Evolutionary conservation across 176 grass and related monocot species (phyloP).

Genomic region (Lolium multiflorum): DNA sequence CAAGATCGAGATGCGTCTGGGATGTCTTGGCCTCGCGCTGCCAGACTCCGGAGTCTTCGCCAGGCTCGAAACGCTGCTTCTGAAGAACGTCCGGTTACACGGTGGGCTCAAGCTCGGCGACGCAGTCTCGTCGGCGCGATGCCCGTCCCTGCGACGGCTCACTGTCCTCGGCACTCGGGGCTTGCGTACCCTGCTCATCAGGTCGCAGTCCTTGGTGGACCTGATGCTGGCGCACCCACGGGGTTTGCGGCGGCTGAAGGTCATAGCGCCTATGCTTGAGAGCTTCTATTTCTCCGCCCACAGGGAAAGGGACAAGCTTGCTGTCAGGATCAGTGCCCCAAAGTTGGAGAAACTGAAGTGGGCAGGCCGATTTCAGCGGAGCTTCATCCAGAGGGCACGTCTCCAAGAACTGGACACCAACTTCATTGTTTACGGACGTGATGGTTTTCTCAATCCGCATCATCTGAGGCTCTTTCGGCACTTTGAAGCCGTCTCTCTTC

Average conservation of each 20-base stretch:
- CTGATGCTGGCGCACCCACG: neutral
- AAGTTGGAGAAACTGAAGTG: neutral
- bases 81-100: neutral
- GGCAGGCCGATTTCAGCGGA: neutral
- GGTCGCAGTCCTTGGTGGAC: neutral
- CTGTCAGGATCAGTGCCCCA: neutral
- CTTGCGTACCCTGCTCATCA: neutral
- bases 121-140: neutral
- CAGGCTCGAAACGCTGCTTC: neutral
- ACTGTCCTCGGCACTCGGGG: neutral
- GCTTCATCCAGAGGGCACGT: neutral
- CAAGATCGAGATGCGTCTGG: neutral
- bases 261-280: neutral
- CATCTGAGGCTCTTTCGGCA: neutral
- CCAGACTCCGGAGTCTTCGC: neutral
- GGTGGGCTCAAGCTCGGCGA: neutral
- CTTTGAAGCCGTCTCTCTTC: neutral
- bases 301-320: neutral
- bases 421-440: neutral
- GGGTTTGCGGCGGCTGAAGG: neutral
- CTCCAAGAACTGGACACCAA: neutral
- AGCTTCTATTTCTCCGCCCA: neutral
- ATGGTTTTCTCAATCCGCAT: neutral
- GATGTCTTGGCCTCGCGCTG: neutral
- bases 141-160: neutral